Percentiles rank a stretch among this genome's conserved stretches.
These are phyloP conservation scores for Monosporascus ibericus DNA, from an alignment of 2,329 filamentous ascomycete genomes.

Conservation along the genomic window DNA sequence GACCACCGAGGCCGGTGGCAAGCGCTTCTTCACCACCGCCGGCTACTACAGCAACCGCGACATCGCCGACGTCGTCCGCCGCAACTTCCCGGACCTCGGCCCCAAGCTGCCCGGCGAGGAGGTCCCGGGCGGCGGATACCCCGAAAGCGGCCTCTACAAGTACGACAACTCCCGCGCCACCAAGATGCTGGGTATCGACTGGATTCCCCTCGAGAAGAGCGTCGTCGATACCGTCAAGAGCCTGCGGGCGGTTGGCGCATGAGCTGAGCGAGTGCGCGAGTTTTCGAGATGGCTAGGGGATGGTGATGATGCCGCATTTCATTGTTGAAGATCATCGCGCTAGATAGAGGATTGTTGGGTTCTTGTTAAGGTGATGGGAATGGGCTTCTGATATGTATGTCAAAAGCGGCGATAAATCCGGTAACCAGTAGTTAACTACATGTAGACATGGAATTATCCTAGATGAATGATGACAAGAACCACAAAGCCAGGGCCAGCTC, in stretches of 20 bases:
- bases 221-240: constrained; percentile 59
- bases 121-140: constrained; percentile 36
- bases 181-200: constrained; percentile 56
- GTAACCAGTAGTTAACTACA: no score
- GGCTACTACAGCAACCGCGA: constrained; percentile 42
- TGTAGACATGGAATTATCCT: no score
- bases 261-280: not conserved
- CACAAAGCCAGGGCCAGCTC: no score
- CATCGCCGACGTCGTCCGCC: constrained; percentile 37
- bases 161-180: constrained; percentile 54
- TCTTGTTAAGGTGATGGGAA: no score
- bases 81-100: constrained; percentile 43
- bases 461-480: no score
- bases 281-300: not conserved
- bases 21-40: constrained; percentile 43
- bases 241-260: constrained; percentile 42
- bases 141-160: constrained; percentile 38
- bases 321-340: no score
- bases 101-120: constrained; percentile 41
- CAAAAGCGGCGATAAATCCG: no score
- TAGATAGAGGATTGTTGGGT: no score
- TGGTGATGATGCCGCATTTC: no score
- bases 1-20: constrained; percentile 39
- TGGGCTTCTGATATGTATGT: no score
- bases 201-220: constrained; percentile 54